Conservation (phyloP, 805 yeast species). For the Myxozyma mucilagina region DNA sequence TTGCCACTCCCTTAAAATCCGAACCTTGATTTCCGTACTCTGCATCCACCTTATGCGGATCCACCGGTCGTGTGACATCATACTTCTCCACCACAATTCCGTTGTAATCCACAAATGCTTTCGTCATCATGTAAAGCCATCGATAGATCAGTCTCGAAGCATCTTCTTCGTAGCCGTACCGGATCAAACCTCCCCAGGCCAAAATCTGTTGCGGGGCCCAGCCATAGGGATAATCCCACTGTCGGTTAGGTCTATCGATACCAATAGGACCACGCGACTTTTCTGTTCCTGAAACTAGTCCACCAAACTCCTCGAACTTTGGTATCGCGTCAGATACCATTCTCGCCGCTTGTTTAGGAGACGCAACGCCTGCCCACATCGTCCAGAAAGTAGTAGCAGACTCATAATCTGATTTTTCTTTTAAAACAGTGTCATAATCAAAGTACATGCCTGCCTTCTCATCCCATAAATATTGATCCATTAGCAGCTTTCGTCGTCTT, state of each 20-base stretch:
- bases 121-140: slow-evolving; percentile 88
- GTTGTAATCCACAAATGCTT: slow-evolving; percentile 85
- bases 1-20: slow-evolving; percentile 87
- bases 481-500: slow-evolving; percentile 50
- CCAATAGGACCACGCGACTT: slow-evolving; percentile 70
- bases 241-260: slow-evolving; percentile 77
- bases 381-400: slow-evolving; percentile 93
- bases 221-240: slow-evolving; percentile 97
- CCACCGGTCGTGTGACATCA: slow-evolving; percentile 77
- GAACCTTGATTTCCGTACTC: slow-evolving; percentile 97
- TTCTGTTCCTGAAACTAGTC: slow-evolving; percentile 81
- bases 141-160: slow-evolving; percentile 75
- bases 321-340: slow-evolving; percentile 60
- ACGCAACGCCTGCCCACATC: slow-evolving; percentile 76
- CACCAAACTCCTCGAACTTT: slow-evolving; percentile 83
- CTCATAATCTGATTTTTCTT: slow-evolving; percentile 64
- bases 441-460: slow-evolving; percentile 73
- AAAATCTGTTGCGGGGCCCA: slow-evolving; percentile 99
- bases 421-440: slow-evolving; percentile 71
- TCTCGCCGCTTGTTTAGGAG: slow-evolving; percentile 63
- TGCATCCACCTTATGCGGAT: slow-evolving; percentile 90
- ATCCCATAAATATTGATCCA: slow-evolving; percentile 80
- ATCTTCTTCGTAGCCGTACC: slow-evolving; percentile 66
- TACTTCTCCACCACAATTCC: slow-evolving; percentile 96
- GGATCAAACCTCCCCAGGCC: slow-evolving; percentile 82